Evolutionary conservation across 1,284 basidiomycete species (phyloP).

Genomic region (Rhodotorula glutinis): DNA sequence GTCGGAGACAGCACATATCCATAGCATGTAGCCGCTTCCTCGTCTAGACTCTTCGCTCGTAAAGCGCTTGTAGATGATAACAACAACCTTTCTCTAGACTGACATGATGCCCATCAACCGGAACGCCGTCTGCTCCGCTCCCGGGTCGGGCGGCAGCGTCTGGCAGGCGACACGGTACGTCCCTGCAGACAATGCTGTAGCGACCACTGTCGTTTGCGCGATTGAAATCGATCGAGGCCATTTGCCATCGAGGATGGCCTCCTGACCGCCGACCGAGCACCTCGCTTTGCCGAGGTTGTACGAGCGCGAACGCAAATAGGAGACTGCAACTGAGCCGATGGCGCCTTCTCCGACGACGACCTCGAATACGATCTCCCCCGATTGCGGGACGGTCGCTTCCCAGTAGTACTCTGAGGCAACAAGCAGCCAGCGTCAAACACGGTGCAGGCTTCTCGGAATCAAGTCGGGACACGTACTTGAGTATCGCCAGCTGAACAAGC

Average conservation of each 20-base stretch:
- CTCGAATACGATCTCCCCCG: slow-evolving; percentile 7
- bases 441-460: no score
- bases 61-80: no score
- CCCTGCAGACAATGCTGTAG: slow-evolving; percentile 1
- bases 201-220: slow-evolving; percentile 13
- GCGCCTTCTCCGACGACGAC: slow-evolving; percentile 1
- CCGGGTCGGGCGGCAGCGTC: neutral
- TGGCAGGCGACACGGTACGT: neutral
- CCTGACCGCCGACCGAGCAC: slow-evolving; percentile 7
- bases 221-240: neutral
- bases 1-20: neutral
- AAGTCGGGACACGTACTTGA: neutral
- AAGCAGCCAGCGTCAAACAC: neutral
- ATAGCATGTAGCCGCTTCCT: no score
- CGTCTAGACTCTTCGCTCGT: no score
- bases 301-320: slow-evolving; percentile 9
- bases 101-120: slow-evolving; percentile 20
- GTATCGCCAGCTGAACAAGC: slow-evolving; percentile 11
- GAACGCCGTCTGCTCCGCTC: slow-evolving; percentile 1
- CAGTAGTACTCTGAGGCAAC: slow-evolving; percentile 8
- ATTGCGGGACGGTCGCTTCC: neutral
- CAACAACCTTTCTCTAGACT: neutral
- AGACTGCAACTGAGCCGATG: slow-evolving; percentile 3
- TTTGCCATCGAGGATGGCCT: slow-evolving; percentile 6
- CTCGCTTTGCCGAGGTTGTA: slow-evolving; percentile 17